Evolutionary conservation across 2,329 filamentous ascomycete genomes (phyloP).

Genomic region (Furcasterigmium sp.): DNA sequence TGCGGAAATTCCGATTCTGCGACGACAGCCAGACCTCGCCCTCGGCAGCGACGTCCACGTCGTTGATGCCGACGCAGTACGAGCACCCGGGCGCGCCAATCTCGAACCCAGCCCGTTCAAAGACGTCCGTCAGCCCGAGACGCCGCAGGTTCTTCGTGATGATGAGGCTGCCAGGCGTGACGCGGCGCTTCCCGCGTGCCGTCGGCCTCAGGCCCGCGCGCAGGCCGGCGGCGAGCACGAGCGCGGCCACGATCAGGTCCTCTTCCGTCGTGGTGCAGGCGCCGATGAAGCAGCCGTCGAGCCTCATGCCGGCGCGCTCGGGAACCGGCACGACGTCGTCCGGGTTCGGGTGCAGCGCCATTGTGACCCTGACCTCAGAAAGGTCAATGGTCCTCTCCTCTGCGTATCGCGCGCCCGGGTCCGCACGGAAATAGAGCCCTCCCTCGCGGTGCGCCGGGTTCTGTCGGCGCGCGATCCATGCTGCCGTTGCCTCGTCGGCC

Average conservation of each 20-base stretch:
- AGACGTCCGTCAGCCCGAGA: conserved; percentile 27
- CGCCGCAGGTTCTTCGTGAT: conserved; percentile 27
- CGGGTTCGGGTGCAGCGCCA: conserved; percentile 33
- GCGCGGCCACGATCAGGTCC: conserved; percentile 32
- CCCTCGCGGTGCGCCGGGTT: conserved; percentile 21
- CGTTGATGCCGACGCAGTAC: conserved; percentile 35
- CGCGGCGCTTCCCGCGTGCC: conserved; percentile 26
- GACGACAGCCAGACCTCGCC: conserved; percentile 36
- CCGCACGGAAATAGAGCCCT: conserved; percentile 29
- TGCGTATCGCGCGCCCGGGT: conserved; percentile 28
- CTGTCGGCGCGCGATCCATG: conserved; percentile 24
- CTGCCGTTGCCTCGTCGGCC: conserved; percentile 27
- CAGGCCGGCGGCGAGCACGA: conserved; percentile 32
- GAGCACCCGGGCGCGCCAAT: conserved; percentile 33
- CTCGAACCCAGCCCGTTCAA: conserved; percentile 31
- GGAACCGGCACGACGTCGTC: conserved; percentile 34
- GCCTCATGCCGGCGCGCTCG: conserved; percentile 19
- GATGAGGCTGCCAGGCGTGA: conserved; percentile 30
- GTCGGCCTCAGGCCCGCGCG: conserved; percentile 21
- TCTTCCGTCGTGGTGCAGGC: conserved; percentile 39
- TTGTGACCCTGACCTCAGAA: conserved; percentile 24
- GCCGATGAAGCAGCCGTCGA: conserved; percentile 38
- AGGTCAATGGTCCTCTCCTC: conserved; percentile 29
- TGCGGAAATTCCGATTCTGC: conserved; percentile 38
- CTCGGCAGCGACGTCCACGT: conserved; percentile 28